A percentile compares a stretch with the other conserved stretches of the same genome.
Evolutionary conservation across 148 eudicot genomes (phyloP).

Genomic region (Pharnaceum exiguum): DNA sequence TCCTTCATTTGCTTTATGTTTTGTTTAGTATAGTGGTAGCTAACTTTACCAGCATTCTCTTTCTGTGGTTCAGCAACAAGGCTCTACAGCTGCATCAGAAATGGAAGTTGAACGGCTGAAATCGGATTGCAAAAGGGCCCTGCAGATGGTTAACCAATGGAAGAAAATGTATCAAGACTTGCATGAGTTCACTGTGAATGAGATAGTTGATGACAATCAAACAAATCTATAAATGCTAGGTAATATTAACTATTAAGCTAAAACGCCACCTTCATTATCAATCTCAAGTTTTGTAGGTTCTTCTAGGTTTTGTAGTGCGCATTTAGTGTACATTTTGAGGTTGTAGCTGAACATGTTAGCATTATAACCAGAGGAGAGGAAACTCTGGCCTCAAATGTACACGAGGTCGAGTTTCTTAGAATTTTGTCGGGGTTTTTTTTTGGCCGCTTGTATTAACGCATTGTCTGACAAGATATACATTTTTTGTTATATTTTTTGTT

Average conservation of each 20-base stretch:
- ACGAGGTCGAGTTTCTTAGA: too few species aligned
- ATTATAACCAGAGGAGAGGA: too few species aligned
- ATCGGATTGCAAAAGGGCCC: constrained; percentile 45
- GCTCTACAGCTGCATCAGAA: constrained; percentile 77
- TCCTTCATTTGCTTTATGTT: background rate
- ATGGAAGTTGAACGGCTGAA: constrained; percentile 73
- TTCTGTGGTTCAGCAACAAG: constrained; percentile 56
- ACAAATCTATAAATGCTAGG: constrained; percentile 8
- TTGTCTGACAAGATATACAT: too few species aligned
- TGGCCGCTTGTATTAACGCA: too few species aligned
- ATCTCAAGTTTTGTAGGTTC: constrained; percentile 36
- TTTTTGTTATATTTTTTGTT: too few species aligned
- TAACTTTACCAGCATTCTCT: background rate
- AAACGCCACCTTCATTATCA: constrained; percentile 11
- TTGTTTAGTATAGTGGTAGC: background rate
- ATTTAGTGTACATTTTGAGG: background rate
- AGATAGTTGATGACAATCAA: constrained; percentile 55
- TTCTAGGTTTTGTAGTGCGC: background rate
- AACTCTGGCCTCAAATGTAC: too few species aligned
- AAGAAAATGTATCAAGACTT: constrained; percentile 61
- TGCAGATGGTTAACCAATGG: constrained; percentile 69
- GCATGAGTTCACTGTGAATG: constrained; percentile 60
- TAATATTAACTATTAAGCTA: background rate
- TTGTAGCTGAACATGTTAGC: too few species aligned
- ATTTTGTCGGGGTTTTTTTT: too few species aligned